phyloP scores from a whole-genome alignment of 257 asterid genomes.

The Verbascum thapsus region DNA sequence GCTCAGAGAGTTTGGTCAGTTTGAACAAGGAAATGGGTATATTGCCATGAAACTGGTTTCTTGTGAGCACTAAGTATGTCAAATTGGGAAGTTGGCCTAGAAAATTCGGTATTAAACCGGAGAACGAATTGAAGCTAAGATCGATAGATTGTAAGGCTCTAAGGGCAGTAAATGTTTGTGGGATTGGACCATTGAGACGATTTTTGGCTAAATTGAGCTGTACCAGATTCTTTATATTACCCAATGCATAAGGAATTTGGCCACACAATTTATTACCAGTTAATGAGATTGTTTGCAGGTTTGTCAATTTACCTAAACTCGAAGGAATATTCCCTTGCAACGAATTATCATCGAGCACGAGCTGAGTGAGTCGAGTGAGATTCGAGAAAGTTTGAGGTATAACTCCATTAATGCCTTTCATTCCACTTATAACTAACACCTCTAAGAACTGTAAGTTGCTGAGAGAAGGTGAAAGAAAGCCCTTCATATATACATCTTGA shows the following conservation, averaged over 20 bases:
- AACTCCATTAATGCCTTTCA: conserved; percentile 57
- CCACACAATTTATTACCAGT: conserved; percentile 67
- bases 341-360: conserved; percentile 77
- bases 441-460: conserved; percentile 60
- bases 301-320: conserved; percentile 45
- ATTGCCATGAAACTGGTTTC: conserved; percentile 65
- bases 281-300: conserved; percentile 58
- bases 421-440: conserved; percentile 70
- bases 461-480: conserved; percentile 63
- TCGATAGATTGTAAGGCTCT: conserved; percentile 56
- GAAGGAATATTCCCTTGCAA: conserved; percentile 67
- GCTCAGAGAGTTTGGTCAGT: conserved; percentile 54
- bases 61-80: conserved; percentile 62
- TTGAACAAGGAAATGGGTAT: conserved; percentile 57
- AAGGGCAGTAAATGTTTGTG: conserved; percentile 41
- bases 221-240: conserved; percentile 53
- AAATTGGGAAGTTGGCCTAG: conserved; percentile 60
- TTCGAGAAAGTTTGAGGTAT: conserved; percentile 63
- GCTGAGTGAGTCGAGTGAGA: conserved; percentile 59
- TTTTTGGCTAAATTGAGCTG: conserved; percentile 59
- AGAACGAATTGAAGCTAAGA: conserved; percentile 62
- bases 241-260: conserved; percentile 60
- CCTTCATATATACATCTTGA: conserved; percentile 62
- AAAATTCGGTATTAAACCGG: conserved; percentile 65
- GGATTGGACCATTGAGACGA: conserved; percentile 54